These are phyloP conservation scores for Colletotrichum karsti DNA, from an alignment of 2,329 filamentous ascomycete species.

Conservation along the genomic window DNA sequence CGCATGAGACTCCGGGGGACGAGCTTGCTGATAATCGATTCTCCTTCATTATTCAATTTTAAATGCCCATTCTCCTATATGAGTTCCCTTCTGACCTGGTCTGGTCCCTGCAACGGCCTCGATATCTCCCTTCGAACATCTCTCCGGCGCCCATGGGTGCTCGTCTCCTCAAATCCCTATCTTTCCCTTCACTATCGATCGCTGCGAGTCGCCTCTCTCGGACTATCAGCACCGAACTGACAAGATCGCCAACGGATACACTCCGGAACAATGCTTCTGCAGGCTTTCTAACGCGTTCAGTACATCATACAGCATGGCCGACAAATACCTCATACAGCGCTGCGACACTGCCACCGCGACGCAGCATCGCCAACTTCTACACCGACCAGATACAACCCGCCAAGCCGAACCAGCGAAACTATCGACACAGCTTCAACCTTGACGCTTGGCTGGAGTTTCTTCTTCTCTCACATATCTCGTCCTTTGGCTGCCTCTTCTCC, in stretches of 20 bases:
- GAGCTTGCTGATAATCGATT: background rate
- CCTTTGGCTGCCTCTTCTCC: background rate
- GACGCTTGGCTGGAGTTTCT: background rate
- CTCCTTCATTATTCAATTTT: background rate
- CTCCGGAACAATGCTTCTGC: background rate
- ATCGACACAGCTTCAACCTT: conserved; percentile 1
- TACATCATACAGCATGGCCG: background rate
- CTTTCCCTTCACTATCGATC: background rate
- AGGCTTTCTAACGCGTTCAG: background rate
- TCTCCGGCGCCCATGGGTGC: background rate
- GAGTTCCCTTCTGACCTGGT: background rate
- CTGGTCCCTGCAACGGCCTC: background rate
- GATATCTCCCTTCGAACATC: background rate
- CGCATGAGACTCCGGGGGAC: background rate
- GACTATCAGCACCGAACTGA: background rate
- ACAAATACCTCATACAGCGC: background rate
- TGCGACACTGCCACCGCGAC: conserved; percentile 14
- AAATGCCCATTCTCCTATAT: background rate
- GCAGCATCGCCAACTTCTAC: background rate
- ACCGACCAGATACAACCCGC: conserved; percentile 1
- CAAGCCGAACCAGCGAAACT: conserved; percentile 21
- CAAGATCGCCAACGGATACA: background rate
- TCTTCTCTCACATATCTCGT: background rate
- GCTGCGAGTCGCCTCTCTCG: background rate
- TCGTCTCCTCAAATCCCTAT: background rate